A percentile compares a stretch with the other conserved stretches of the same genome.
These are phyloP conservation scores for Williopsis jadinii DNA, from an alignment of 1,139 yeast species.

Conservation along the genomic window DNA sequence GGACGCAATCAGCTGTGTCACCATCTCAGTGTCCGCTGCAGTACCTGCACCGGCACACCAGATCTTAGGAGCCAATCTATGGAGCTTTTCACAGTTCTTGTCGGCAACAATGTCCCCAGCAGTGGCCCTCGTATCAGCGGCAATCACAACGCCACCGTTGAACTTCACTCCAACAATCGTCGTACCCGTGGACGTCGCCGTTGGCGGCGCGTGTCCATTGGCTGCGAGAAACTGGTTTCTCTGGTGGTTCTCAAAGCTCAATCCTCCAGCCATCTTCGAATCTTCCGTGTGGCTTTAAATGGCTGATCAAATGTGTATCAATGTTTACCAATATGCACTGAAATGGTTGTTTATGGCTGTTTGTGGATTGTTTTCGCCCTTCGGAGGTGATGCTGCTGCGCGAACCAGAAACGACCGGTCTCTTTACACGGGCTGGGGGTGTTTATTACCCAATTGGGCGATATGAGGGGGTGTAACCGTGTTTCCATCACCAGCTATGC, in stretches of 20 bases:
- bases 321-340: too few relatives aligned
- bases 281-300: too few relatives aligned
- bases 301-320: too few relatives aligned
- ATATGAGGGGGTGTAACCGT: too few relatives aligned
- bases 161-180: slow-evolving; percentile 95
- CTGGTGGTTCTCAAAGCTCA: slow-evolving; percentile 87
- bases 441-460: too few relatives aligned
- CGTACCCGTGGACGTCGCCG: slow-evolving; percentile 95
- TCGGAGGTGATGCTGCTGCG: too few relatives aligned
- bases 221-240: slow-evolving; percentile 71
- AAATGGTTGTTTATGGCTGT: too few relatives aligned
- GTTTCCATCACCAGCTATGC: too few relatives aligned
- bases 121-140: slow-evolving; percentile 98
- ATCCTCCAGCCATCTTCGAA: slow-evolving; percentile 60
- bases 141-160: slow-evolving; percentile 83
- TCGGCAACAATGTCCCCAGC: slow-evolving; percentile 95
- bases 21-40: slow-evolving; percentile 99
- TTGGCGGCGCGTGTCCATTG: slow-evolving; percentile 71
- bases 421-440: too few relatives aligned
- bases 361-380: too few relatives aligned
- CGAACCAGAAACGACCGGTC: too few relatives aligned
- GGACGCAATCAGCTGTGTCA: slow-evolving; percentile 85
- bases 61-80: slow-evolving; percentile 83
- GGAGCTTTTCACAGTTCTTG: slow-evolving; percentile 94
- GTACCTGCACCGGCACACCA: slow-evolving; percentile 99